These are phyloP conservation scores for Gnetum montanum DNA, from an alignment of 75 land plant species.

Conservation along the genomic window DNA sequence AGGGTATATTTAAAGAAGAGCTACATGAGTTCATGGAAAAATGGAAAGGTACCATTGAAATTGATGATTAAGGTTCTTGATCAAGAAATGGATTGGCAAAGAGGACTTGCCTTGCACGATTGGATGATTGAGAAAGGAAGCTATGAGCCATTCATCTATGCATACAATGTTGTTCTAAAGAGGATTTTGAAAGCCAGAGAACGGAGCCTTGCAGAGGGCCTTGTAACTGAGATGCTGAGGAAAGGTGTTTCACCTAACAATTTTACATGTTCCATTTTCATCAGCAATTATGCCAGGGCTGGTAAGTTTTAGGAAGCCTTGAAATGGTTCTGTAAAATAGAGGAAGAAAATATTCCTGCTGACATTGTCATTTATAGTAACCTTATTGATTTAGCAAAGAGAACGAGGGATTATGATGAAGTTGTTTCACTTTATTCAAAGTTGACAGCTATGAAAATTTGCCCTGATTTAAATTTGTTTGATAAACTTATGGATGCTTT, in stretches of 20 bases:
- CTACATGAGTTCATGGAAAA: conserved; percentile 38
- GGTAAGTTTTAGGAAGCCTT: conserved; percentile 69
- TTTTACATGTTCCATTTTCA: conserved; percentile 80
- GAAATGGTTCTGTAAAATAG: conserved; percentile 76
- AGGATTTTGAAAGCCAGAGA: conserved; percentile 54
- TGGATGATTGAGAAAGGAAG: conserved; percentile 76
- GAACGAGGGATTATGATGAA: conserved; percentile 61
- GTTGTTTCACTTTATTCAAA: conserved; percentile 73
- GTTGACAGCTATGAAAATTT: conserved; percentile 42
- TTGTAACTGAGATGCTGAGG: conserved; percentile 77
- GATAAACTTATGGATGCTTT: conserved; percentile 83
- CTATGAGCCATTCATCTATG: conserved; percentile 61
- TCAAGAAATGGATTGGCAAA: conserved; percentile 61
- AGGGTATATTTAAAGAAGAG: conserved; percentile 30
- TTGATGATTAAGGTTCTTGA: conserved; percentile 80
- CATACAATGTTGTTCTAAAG: conserved; percentile 80
- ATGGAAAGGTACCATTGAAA: conserved; percentile 59
- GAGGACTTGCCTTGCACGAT: conserved; percentile 94
- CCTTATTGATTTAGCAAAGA: conserved; percentile 74
- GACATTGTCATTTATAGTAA: conserved; percentile 82
- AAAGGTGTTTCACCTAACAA: conserved; percentile 61
- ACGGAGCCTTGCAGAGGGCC: conserved; percentile 76
- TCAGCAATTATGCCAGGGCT: conserved; percentile 63
- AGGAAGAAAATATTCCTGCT: conserved; percentile 53
- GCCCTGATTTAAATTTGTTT: conserved; percentile 75